Conservation (phyloP, 2,329 filamentous ascomycete genomes). For the Allantophomopsis cytisporea region DNA sequence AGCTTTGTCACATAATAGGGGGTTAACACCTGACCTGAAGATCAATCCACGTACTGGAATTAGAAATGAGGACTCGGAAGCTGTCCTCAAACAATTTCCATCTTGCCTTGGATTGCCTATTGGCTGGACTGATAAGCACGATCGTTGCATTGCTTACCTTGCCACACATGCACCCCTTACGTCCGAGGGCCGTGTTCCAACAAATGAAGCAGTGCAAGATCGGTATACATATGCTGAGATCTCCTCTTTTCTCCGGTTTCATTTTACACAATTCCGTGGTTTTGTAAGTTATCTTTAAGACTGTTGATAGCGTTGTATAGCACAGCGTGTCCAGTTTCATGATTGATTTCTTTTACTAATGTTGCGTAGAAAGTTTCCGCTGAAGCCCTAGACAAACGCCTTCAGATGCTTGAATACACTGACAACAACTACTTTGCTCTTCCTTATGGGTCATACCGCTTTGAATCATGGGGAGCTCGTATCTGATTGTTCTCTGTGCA, state of each 20-base stretch:
- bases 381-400: constrained; percentile 4
- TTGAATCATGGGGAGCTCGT: neutral
- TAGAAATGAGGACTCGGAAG: too few species aligned
- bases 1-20: too few species aligned
- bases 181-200: constrained; percentile 6
- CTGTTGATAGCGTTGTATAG: neutral
- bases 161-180: constrained; percentile 14
- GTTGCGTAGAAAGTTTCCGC: neutral
- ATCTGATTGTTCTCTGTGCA: neutral
- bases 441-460: neutral
- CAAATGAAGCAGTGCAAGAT: constrained; percentile 8
- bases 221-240: constrained; percentile 11
- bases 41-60: too few species aligned
- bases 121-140: constrained; percentile 10
- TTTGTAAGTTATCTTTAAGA: constrained; percentile 6
- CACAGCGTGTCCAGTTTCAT: neutral
- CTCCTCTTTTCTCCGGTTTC: constrained; percentile 4
- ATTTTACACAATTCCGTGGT: constrained; percentile 8
- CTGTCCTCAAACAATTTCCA: too few species aligned
- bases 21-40: too few species aligned
- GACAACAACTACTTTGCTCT: constrained; percentile 5
- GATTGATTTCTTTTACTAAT: neutral
- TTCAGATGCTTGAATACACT: constrained; percentile 3
- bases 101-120: constrained; percentile 3
- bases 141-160: constrained; percentile 14